Base-by-base conservation (phyloP, 495 filamentous ascomycete species). In the Lasiosphaeria hispida region DNA sequence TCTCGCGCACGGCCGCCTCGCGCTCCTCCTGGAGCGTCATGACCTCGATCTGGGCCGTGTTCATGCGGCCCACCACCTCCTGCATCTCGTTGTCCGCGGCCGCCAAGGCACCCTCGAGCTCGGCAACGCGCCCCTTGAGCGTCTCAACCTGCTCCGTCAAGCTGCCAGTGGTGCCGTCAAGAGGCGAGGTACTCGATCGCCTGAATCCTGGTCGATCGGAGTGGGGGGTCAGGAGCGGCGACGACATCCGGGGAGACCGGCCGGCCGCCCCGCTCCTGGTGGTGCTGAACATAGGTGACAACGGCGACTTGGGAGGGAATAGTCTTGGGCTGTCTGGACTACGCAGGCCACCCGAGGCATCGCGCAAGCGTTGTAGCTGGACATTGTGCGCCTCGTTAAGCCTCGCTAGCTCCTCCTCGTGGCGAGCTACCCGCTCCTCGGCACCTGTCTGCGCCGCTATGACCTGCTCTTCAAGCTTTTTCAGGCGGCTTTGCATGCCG, bases 61-160 rank as follows among this genome's bases (percentile, higher is more conserved):
- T 96, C 91, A 98, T 96, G 53, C 88, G 81, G 53, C 87, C 79
- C 13, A 98, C 89, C 2, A 97, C 93, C 71, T 94, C 88, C 68
- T 93, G 84, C 94, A 98, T 97, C 78, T 97, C 93, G 55, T 78
- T 76, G 64, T 97, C 94, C 15, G 94, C 90, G 58, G 94, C 83
- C 19, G 79, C 75, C 15, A 97, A 78, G 10, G 91, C 87, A 54
- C 80, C 84, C 73, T 98, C 94, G 10, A 98, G 82, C 65, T 95
- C 91, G 36, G 65, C 48, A 15, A 75, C 72, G 33, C 69, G 64
- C 56, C 83, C 83, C 73, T 91, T 89, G 53, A 98, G 75, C 63
- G 76, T 72, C 59, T 91, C 86, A 19, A 92, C 83, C 72, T 87
- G 84, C 45, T 87, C 77, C 4, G 82, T 80, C 63, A 91, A 83